A percentile compares a stretch with the other conserved stretches of the same genome.
Conservation (phyloP, 2,329 filamentous ascomycete species). For the Hypoxylon rubiginosum region DNA sequence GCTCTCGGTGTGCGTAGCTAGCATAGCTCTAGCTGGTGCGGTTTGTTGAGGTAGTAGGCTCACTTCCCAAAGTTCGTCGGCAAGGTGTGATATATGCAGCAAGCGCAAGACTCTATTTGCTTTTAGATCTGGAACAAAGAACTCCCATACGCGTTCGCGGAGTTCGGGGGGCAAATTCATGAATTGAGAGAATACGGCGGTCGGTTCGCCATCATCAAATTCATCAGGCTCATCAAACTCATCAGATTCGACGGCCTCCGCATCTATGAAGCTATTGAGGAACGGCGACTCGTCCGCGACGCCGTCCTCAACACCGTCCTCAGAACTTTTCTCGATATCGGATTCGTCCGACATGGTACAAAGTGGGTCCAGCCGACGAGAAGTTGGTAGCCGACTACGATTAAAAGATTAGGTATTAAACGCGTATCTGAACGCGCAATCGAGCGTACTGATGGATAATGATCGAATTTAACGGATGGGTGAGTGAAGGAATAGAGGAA, state of each 20-base stretch:
- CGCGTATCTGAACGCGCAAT: neutral
- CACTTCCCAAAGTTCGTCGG: slow-evolving; percentile 35
- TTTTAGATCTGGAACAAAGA: slow-evolving; percentile 52
- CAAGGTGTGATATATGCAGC: neutral
- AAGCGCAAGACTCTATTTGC: slow-evolving; percentile 48
- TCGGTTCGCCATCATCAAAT: slow-evolving; percentile 22
- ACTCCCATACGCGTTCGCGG: slow-evolving; percentile 53
- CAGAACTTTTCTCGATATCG: too few relatives aligned
- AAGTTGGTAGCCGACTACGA: neutral
- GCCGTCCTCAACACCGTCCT: too few relatives aligned
- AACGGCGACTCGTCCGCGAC: slow-evolving; percentile 24
- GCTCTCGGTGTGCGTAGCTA: slow-evolving; percentile 51
- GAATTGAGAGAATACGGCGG: slow-evolving; percentile 53
- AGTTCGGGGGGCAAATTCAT: slow-evolving; percentile 53
- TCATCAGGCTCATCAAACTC: slow-evolving; percentile 29
- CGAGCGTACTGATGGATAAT: neutral
- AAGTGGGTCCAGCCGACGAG: neutral
- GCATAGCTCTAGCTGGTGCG: slow-evolving; percentile 48
- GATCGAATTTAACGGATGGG: neutral
- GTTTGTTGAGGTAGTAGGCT: slow-evolving; percentile 49
- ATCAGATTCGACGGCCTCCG: slow-evolving; percentile 51
- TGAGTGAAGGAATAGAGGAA: neutral
- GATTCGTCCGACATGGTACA: slow-evolving; percentile 45
- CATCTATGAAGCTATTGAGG: slow-evolving; percentile 48
- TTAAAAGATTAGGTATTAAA: neutral